Conservation (phyloP, 257 asterid genomes). For the Verbena officinalis region DNA sequence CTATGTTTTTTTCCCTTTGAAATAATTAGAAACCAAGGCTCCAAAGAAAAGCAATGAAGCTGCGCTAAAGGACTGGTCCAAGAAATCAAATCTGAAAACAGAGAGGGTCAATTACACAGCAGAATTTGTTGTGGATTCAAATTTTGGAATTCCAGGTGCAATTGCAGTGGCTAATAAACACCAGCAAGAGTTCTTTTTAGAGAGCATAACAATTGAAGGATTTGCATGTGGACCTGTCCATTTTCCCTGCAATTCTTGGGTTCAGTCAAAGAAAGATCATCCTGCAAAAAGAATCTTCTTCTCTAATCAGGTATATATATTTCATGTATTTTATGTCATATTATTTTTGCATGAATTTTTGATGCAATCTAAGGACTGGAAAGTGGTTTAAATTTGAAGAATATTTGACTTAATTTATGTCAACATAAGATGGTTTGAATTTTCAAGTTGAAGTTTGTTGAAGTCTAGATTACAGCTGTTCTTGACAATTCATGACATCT, state of each 20-base stretch:
- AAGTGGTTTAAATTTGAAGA: neutral
- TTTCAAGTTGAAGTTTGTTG: conserved; percentile 1
- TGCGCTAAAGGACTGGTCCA: conserved; percentile 84
- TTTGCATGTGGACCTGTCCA: conserved; percentile 86
- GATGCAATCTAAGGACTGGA: neutral
- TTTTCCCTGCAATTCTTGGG: conserved; percentile 94
- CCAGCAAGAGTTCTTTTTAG: conserved; percentile 86
- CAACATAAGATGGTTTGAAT: neutral
- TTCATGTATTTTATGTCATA: neutral
- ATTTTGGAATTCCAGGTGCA: conserved; percentile 89
- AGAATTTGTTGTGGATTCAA: conserved; percentile 72
- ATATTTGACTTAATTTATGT: neutral
- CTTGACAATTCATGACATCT: neutral
- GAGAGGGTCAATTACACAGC: conserved; percentile 85
- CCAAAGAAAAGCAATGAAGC: conserved; percentile 74
- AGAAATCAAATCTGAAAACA: conserved; percentile 71
- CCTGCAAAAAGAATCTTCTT: conserved; percentile 81
- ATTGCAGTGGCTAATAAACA: conserved; percentile 75
- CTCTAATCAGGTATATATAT: conserved; percentile 69
- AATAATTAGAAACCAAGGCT: conserved; percentile 55
- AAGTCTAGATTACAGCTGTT: neutral
- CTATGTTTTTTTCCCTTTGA: neutral
- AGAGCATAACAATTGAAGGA: conserved; percentile 85
- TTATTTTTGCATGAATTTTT: neutral
- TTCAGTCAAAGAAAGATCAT: conserved; percentile 73